Conservation (phyloP, 2,329 filamentous ascomycete species). For the Phaeosphaeria sp. region DNA sequence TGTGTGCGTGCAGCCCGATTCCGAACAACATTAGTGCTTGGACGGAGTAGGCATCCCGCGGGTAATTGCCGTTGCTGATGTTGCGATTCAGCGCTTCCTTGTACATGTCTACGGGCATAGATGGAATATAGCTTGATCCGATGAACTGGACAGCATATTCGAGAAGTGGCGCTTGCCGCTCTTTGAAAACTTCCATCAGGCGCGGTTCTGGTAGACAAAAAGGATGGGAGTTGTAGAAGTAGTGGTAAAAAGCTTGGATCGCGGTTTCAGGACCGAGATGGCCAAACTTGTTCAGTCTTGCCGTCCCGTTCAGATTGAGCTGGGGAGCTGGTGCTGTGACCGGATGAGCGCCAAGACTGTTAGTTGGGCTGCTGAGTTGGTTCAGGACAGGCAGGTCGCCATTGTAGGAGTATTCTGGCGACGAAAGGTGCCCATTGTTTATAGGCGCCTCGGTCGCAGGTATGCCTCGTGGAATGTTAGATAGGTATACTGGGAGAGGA, state of each 20-base stretch:
- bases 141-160: constrained; percentile 64
- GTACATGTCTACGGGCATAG: constrained; percentile 54
- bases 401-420: constrained; percentile 40
- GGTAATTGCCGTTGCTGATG: constrained; percentile 38
- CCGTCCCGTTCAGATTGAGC: constrained; percentile 42
- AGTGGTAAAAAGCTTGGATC: constrained; percentile 51
- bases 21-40: constrained; percentile 80
- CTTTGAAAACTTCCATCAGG: constrained; percentile 52
- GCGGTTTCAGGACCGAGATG: constrained; percentile 37
- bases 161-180: constrained; percentile 49
- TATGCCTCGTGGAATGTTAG: constrained; percentile 4
- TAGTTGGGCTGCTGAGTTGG: constrained; percentile 29
- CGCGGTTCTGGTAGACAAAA: constrained; percentile 59
- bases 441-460: constrained; percentile 17
- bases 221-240: constrained; percentile 63
- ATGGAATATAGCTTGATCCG: constrained; percentile 60
- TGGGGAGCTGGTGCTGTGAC: constrained; percentile 31
- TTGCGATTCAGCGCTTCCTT: constrained; percentile 46
- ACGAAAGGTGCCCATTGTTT: constrained; percentile 33
- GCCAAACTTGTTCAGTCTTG: constrained; percentile 37
- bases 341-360: constrained; percentile 24
- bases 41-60: constrained; percentile 63
- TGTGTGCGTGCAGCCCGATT: constrained; percentile 78
- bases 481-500: constrained; percentile 5
- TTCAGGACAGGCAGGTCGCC: constrained; percentile 30